Evolutionary conservation across 768 basidiomycete species (phyloP).

Genomic region (Brasilioporus rufonigricans): DNA sequence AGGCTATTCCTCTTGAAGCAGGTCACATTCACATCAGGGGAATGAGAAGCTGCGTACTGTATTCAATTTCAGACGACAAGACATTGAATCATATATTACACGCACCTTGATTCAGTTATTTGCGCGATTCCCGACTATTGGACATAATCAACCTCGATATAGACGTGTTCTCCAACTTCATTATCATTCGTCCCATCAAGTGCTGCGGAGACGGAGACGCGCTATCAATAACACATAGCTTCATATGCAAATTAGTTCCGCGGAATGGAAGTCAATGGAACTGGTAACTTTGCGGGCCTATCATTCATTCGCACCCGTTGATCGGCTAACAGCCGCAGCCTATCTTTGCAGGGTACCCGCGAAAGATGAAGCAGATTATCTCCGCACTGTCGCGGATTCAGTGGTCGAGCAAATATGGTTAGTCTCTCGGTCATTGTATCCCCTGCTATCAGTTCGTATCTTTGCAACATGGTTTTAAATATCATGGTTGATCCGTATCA

Average conservation of each 20-base stretch:
- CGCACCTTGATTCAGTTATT: background rate
- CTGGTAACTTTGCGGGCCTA: constrained; percentile 14
- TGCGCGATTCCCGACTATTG: background rate
- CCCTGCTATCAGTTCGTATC: background rate
- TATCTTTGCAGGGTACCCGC: constrained; percentile 10
- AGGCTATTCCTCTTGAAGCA: background rate
- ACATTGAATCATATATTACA: background rate
- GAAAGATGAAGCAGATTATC: constrained; percentile 18
- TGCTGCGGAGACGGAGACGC: background rate
- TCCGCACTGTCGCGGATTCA: constrained; percentile 15
- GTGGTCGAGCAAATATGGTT: constrained; percentile 6
- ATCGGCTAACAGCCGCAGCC: background rate
- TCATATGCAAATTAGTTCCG: constrained; percentile 9
- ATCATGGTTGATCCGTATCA: background rate
- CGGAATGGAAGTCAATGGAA: constrained; percentile 23
- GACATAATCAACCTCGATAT: constrained; percentile 10
- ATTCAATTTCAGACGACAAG: background rate
- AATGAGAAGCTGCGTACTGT: background rate
- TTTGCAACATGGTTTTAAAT: background rate
- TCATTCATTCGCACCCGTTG: constrained; percentile 10
- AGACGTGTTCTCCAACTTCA: background rate
- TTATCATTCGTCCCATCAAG: background rate
- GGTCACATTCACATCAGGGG: background rate
- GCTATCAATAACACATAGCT: constrained; percentile 1
- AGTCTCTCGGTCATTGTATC: constrained; percentile 4